A percentile compares a stretch with the other conserved stretches of the same genome.
phyloP scores from a whole-genome alignment of 805 yeast genomes.

The Kazachstania taianensis region DNA sequence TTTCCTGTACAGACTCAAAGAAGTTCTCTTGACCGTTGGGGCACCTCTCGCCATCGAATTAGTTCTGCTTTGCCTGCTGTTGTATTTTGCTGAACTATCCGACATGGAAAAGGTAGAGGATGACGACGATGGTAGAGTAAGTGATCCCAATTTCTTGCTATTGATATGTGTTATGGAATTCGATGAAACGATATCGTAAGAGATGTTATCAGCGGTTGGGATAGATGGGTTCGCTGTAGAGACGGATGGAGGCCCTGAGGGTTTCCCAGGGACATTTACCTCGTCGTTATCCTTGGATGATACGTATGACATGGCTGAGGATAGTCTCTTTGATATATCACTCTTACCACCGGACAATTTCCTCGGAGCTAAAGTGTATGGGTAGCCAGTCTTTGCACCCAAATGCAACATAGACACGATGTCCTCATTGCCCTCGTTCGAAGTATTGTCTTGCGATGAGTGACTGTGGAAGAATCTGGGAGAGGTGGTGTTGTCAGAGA shows the following conservation, averaged over 20 bases:
- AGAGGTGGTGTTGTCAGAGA: conserved; percentile 30
- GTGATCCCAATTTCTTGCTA: conserved; percentile 1
- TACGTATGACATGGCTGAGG: neutral
- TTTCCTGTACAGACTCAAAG: conserved; percentile 5
- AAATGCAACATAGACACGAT: conserved; percentile 1
- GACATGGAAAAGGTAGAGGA: neutral
- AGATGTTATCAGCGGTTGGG: conserved; percentile 25
- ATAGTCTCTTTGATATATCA: too few species aligned
- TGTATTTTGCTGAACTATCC: neutral
- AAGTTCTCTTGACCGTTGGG: conserved; percentile 13
- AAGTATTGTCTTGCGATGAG: neutral
- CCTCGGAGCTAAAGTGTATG: conserved; percentile 3
- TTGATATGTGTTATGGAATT: neutral
- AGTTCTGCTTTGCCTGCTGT: neutral
- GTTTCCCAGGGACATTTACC: conserved; percentile 1
- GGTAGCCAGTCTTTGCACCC: too few species aligned
- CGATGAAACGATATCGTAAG: conserved; percentile 20
- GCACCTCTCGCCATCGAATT: conserved; percentile 2
- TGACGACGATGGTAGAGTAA: conserved; percentile 4
- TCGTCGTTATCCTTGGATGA: conserved; percentile 5
- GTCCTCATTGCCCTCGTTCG: conserved; percentile 1
- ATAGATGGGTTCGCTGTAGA: conserved; percentile 9
- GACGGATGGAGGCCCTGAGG: neutral
- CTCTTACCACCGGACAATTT: too few species aligned
- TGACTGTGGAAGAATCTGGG: conserved; percentile 7